Evolutionary conservation across 257 asterid species (phyloP).

Genomic region (Solanum infundibuliforme): DNA sequence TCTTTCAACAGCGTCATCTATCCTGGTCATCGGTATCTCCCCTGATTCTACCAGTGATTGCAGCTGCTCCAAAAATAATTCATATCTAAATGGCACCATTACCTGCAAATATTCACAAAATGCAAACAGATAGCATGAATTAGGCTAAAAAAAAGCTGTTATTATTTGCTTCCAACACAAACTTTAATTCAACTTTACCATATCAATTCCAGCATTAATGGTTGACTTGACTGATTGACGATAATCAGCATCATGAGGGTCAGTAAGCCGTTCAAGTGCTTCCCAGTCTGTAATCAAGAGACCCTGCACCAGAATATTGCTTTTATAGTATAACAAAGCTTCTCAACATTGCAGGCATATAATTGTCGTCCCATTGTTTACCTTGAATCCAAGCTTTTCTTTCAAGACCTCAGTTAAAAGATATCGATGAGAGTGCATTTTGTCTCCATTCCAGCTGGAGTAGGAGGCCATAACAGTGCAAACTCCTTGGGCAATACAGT

Average conservation of each 20-base stretch:
- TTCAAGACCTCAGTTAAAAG: constrained; percentile 75
- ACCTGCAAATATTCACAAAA: constrained; percentile 46
- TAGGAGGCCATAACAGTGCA: constrained; percentile 89
- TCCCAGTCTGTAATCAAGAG: constrained; percentile 68
- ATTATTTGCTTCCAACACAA: constrained; percentile 1
- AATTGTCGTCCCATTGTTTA: constrained; percentile 2
- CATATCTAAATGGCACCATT: constrained; percentile 90
- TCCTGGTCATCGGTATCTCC: constrained; percentile 70
- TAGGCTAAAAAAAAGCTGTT: not conserved
- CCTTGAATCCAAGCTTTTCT: constrained; percentile 82
- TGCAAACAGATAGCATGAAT: not conserved
- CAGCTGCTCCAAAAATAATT: constrained; percentile 69
- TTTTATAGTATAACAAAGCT: not conserved
- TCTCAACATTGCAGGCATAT: not conserved
- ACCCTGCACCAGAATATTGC: constrained; percentile 42
- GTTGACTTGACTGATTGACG: constrained; percentile 20
- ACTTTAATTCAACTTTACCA: constrained; percentile 34
- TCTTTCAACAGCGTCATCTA: constrained; percentile 93
- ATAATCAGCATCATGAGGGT: constrained; percentile 30
- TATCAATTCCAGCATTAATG: constrained; percentile 51
- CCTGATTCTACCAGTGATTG: constrained; percentile 67
- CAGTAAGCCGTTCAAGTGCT: constrained; percentile 27
- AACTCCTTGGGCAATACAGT: constrained; percentile 70
- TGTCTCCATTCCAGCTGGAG: constrained; percentile 73
- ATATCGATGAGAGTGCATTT: constrained; percentile 41